phyloP scores from a whole-genome alignment of 2,329 filamentous ascomycete genomes.

The Botrytis byssoidea region DNA sequence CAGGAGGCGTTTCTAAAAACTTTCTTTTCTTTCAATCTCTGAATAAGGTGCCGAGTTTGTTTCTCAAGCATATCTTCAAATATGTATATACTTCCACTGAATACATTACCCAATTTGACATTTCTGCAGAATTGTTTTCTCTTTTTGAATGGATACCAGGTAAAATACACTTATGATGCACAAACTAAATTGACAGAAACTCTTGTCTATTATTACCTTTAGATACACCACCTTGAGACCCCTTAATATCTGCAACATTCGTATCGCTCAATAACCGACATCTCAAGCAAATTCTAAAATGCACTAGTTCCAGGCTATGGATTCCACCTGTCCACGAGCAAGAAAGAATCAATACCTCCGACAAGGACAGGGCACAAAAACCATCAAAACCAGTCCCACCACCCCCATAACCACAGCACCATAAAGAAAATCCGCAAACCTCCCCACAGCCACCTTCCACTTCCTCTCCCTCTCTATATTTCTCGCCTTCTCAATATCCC shows the following conservation, averaged over 20 bases:
- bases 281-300: background rate
- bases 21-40: background rate
- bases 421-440: background rate
- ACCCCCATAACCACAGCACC: background rate
- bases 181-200: background rate
- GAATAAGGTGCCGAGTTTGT: background rate
- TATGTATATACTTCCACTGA: background rate
- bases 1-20: background rate
- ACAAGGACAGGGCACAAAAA: background rate
- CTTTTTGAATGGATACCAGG: background rate
- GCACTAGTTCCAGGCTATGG: background rate
- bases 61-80: background rate
- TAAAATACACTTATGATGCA: background rate
- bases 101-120: background rate
- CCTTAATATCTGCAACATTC: background rate
- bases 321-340: background rate
- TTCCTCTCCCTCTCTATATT: background rate
- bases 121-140: background rate
- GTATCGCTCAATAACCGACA: background rate
- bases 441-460: background rate
- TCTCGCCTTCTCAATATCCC: conserved; percentile 4
- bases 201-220: background rate
- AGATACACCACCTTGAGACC: background rate
- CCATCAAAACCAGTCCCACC: background rate
- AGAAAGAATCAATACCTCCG: background rate